A percentile compares a stretch with the other conserved stretches of the same genome.
These are phyloP conservation scores for Cercospora berteroae DNA, from an alignment of 2,329 filamentous ascomycete species.

Conservation along the genomic window DNA sequence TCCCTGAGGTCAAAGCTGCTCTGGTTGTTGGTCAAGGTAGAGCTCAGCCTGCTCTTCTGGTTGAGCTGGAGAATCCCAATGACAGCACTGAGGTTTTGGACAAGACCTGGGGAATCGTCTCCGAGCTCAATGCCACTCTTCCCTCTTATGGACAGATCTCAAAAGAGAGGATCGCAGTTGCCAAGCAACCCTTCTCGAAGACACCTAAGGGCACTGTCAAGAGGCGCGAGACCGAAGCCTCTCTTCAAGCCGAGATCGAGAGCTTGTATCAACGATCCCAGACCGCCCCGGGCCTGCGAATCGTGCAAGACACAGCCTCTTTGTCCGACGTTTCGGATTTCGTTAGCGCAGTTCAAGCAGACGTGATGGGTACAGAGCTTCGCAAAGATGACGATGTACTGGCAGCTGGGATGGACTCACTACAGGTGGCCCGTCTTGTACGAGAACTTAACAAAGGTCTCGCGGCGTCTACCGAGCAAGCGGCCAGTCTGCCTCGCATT, in stretches of 20 bases:
- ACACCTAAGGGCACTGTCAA: slow-evolving; percentile 3
- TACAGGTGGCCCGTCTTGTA: slow-evolving; percentile 43
- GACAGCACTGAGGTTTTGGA: not conserved
- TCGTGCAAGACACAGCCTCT: not conserved
- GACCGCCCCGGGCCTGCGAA: not conserved
- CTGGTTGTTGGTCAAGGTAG: slow-evolving; percentile 11
- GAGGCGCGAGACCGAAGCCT: not conserved
- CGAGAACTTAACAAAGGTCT: slow-evolving; percentile 5
- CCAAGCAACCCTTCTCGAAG: not conserved
- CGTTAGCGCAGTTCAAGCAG: not conserved
- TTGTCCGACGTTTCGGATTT: not conserved
- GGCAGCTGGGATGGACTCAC: slow-evolving; percentile 15
- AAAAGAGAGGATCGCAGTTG: not conserved
- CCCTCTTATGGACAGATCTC: not conserved
- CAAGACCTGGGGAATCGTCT: not conserved
- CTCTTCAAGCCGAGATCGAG: not conserved
- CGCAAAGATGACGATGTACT: slow-evolving; percentile 16
- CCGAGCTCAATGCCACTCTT: not conserved
- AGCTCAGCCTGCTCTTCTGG: not conserved
- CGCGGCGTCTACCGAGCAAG: not conserved
- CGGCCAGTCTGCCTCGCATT: not conserved
- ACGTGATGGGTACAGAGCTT: not conserved
- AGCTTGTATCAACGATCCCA: not conserved
- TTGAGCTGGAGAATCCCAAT: not conserved
- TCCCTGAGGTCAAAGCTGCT: not conserved